Base-by-base conservation (phyloP, 305 asterid species). In the Fraxinus sp. region DNA sequence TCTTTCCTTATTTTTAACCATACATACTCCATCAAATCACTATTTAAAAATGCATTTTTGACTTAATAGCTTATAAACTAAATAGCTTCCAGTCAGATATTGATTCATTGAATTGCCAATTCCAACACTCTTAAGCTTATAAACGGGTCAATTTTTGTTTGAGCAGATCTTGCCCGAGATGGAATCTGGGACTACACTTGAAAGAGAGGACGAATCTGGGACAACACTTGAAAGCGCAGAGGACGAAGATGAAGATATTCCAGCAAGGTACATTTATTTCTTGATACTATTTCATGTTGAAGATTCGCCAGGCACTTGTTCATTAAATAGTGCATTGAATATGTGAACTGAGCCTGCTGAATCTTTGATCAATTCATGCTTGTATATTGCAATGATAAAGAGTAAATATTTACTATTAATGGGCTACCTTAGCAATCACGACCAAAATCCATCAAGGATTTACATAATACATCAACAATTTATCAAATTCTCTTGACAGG, bases 401-500 rank as follows among this genome's bases (percentile, higher is more conserved):
- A 22, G 72, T 20, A 8, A 22, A 20, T 13, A 62, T 8, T 22
- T 52, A 16, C 16, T 0, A 52, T 49, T 3, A 14, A 49, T 14
- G n/a, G 59, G 20, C 59, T 14, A 49, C 20, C 20, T 14, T 1
- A 49, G 26, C 68, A 57, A 26, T 7, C 8, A 20, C 4, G 30
- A 59, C 22, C 70, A 1, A 59, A 7, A 20, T 20, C 28, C 24
- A 0, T 20, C 28, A 59, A 59, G 13, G 13, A 59, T 59, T 59
- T 59, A 59, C 24, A 22, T 22, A 0, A 18, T 59, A 5, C 24
- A 5, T 52, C 9, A 1, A 52, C 18, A 52, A n/a, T 52, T 16
- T 5, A n/a, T 52, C 64, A n/a, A 52, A 5, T 20, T 80, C n/a
- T 71, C 4, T 22, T 7, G 11, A 84, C 86, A 79, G 89, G 79